Evolutionary conservation across 805 yeast species (phyloP).

Genomic region (Saturnispora zaruensis): DNA sequence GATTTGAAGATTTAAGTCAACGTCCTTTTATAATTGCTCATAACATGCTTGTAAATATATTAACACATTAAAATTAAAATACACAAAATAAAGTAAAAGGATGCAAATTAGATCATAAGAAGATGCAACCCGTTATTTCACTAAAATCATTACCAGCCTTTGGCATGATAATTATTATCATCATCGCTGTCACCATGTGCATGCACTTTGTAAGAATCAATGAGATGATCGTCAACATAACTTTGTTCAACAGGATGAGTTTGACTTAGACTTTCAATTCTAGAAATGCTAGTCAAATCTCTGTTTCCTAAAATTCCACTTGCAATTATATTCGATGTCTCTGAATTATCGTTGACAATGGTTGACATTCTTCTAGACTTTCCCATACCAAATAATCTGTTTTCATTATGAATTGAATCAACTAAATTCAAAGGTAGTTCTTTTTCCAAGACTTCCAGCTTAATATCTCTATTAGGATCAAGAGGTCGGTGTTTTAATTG

Average conservation of each 20-base stretch:
- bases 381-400: conserved; percentile 14
- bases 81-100: neutral
- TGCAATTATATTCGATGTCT: conserved; percentile 17
- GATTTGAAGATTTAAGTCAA: conserved; percentile 16
- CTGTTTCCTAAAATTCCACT: conserved; percentile 23
- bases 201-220: neutral
- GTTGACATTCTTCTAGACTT: neutral
- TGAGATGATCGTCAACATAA: neutral
- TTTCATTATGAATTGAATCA: conserved; percentile 25
- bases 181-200: conserved; percentile 22
- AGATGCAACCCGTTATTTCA: neutral
- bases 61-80: conserved; percentile 30
- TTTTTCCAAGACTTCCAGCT: conserved; percentile 19
- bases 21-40: neutral
- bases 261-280: neutral
- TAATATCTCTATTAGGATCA: conserved; percentile 1
- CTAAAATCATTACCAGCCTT: conserved; percentile 31
- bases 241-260: neutral
- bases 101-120: neutral
- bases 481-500: neutral
- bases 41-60: neutral
- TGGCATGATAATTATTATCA: conserved; percentile 33
- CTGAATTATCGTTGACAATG: neutral
- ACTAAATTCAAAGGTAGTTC: conserved; percentile 25
- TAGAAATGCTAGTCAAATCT: neutral